Base-by-base conservation (phyloP, 495 filamentous ascomycete species). In the Podospora pseudopauciseta region DNA sequence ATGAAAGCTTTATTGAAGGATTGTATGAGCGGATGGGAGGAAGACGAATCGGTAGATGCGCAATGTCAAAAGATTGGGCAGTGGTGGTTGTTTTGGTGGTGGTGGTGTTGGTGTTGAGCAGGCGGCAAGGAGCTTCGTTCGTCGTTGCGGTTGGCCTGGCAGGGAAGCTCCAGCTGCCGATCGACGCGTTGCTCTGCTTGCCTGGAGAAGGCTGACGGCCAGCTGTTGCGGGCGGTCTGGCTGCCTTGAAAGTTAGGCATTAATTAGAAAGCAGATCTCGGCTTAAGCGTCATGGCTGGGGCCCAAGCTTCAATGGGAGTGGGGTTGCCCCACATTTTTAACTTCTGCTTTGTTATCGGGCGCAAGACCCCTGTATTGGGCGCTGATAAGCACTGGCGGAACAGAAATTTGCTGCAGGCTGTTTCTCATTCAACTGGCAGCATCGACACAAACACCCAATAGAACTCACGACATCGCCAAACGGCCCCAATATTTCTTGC, bases 121-220 rank as follows among this genome's bases (percentile, higher is more conserved):
- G 74, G 73, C 70, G 70, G 70, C 71, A 72, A 49, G 39, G 69
- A 73, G 74, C 70, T 74, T 78, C 71, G 74, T 77, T 69, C 70
- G 67, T 75, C 69, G 73, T 70, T 18, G 55, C 55, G 55, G 55
- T 26, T 68, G 70, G 68, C 60, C 26, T 44, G 56, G 59, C 26
- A 55, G 56, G 62, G 64, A 18, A 76, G 74, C 72, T 76, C 67
- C 72, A 72, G 63, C 60, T 64, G 65, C 30, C 19, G 65, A 70
- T 70, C 67, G 75, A 79, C 77, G 77, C 77, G 77, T 79, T 78
- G 73, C 76, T 69, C 69, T 73, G 77, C 75, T 78, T 79, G 77
- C 77, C 77, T 79, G 65, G 77, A 77, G 73, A 73, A 74, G 76
- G 74, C 74, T 73, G 71, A 71, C 44, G 39, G 27, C 53, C 39